These are phyloP conservation scores for Nakaseomyces uthaithaninus DNA, from an alignment of 1,139 yeast genomes.

Conservation along the genomic window DNA sequence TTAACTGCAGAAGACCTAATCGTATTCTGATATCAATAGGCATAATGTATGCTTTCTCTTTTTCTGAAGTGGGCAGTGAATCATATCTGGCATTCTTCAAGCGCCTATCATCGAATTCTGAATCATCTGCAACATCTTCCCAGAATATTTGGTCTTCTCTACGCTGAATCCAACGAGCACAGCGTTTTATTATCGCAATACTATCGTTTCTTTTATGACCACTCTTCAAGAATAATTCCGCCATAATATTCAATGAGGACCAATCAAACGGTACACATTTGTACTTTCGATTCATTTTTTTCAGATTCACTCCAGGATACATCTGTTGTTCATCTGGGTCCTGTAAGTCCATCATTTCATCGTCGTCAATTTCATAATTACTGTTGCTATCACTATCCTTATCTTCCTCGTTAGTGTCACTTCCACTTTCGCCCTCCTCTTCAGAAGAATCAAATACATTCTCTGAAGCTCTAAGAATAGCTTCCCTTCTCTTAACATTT, in stretches of 20 bases:
- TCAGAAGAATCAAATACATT: slow-evolving; percentile 31
- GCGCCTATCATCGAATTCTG: slow-evolving; percentile 73
- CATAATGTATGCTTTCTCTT: slow-evolving; percentile 40
- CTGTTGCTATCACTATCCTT: slow-evolving; percentile 12
- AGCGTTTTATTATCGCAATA: slow-evolving; percentile 54
- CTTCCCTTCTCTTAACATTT: slow-evolving; percentile 35
- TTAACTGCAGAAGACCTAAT: slow-evolving; percentile 64
- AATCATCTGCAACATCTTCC: slow-evolving; percentile 69
- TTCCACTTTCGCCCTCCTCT: slow-evolving; percentile 19
- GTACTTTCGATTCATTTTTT: slow-evolving; percentile 26
- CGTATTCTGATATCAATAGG: slow-evolving; percentile 86
- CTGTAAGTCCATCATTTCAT: slow-evolving; percentile 20
- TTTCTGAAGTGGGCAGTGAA: slow-evolving; percentile 34
- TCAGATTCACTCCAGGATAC: slow-evolving; percentile 25
- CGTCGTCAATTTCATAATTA: slow-evolving; percentile 15
- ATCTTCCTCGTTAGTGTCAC: slow-evolving; percentile 13
- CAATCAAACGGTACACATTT: slow-evolving; percentile 56
- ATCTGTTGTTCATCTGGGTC: slow-evolving; percentile 22
- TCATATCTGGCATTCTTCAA: slow-evolving; percentile 39
- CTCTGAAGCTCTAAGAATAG: slow-evolving; percentile 27
- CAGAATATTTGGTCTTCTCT: slow-evolving; percentile 71
- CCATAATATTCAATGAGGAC: slow-evolving; percentile 78
- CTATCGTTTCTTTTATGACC: slow-evolving; percentile 47
- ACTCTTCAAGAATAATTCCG: slow-evolving; percentile 67
- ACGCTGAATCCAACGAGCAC: slow-evolving; percentile 76